These are phyloP conservation scores for Mortierella sp. DNA, from an alignment of 371 early-diverging fungal species.

Conservation along the genomic window DNA sequence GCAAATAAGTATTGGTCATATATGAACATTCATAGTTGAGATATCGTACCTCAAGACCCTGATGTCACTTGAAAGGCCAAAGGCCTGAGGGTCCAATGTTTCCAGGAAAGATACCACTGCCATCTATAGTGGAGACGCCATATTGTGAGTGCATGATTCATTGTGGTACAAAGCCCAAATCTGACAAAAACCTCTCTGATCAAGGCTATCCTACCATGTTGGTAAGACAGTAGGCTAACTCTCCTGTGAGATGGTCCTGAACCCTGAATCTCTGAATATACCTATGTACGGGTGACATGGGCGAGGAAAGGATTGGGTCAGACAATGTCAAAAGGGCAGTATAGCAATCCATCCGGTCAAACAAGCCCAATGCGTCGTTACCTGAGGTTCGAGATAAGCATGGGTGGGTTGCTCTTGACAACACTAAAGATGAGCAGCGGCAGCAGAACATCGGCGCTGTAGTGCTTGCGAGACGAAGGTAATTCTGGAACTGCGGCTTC, in stretches of 20 bases:
- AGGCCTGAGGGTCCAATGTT: constrained; percentile 37
- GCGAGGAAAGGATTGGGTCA: neutral
- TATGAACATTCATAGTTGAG: neutral
- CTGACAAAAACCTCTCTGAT: neutral
- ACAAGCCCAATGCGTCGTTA: neutral
- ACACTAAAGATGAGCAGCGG: constrained; percentile 79
- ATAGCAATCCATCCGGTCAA: neutral
- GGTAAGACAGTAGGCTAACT: constrained; percentile 64
- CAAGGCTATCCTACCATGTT: constrained; percentile 46
- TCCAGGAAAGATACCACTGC: constrained; percentile 52
- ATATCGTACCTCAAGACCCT: constrained; percentile 33
- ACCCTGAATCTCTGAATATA: constrained; percentile 66
- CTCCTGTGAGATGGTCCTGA: constrained; percentile 61
- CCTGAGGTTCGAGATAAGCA: constrained; percentile 73
- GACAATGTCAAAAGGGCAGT: too few species aligned
- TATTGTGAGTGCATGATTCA: neutral
- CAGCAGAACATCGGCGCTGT: constrained; percentile 73
- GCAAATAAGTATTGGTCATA: neutral
- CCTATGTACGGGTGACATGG: neutral
- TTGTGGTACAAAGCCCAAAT: neutral
- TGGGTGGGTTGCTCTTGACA: constrained; percentile 75
- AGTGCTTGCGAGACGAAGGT: constrained; percentile 38
- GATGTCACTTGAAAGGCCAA: constrained; percentile 40
- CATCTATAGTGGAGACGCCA: constrained; percentile 19
- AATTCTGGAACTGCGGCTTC: constrained; percentile 28